Evolutionary conservation across 139 green algal species (phyloP).

Genomic region (Volvox africanus): DNA sequence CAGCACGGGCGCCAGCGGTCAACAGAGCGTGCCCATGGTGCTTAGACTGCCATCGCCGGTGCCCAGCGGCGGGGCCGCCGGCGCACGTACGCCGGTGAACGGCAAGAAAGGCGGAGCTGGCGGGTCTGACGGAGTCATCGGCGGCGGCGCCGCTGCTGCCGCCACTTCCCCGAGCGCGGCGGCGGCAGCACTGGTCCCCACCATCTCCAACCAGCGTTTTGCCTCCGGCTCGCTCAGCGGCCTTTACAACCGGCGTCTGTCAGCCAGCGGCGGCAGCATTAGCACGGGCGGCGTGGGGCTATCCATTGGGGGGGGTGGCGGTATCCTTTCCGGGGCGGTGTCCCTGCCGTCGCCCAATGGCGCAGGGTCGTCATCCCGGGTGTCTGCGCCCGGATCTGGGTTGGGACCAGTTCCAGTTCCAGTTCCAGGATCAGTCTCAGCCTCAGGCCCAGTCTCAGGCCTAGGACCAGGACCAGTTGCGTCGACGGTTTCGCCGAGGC

Average conservation of each 20-base stretch:
- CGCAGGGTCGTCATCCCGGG: not conserved
- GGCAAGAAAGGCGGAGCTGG: not conserved
- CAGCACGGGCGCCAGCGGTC: too few relatives aligned
- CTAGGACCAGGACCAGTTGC: too few relatives aligned
- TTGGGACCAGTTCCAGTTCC: not conserved
- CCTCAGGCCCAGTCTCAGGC: too few relatives aligned
- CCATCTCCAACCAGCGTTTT: not conserved
- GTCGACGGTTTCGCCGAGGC: not conserved
- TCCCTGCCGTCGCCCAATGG: not conserved
- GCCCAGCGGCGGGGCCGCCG: not conserved
- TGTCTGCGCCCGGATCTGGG: not conserved
- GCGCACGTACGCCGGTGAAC: not conserved
- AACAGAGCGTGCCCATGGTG: not conserved
- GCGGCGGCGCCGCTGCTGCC: too few relatives aligned
- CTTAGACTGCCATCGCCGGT: not conserved
- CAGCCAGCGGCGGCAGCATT: constrained; percentile 8
- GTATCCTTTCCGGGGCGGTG: not conserved
- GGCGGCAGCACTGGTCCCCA: not conserved
- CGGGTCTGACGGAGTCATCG: not conserved
- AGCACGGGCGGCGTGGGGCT: not conserved
- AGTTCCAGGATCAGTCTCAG: not conserved
- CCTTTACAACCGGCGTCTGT: not conserved
- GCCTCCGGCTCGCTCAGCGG: not conserved
- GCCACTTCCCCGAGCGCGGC: not conserved
- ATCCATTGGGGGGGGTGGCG: not conserved